Evolutionary conservation across 2,329 filamentous ascomycete species (phyloP).

Genomic region (Cordyceps fumosorosea): DNA sequence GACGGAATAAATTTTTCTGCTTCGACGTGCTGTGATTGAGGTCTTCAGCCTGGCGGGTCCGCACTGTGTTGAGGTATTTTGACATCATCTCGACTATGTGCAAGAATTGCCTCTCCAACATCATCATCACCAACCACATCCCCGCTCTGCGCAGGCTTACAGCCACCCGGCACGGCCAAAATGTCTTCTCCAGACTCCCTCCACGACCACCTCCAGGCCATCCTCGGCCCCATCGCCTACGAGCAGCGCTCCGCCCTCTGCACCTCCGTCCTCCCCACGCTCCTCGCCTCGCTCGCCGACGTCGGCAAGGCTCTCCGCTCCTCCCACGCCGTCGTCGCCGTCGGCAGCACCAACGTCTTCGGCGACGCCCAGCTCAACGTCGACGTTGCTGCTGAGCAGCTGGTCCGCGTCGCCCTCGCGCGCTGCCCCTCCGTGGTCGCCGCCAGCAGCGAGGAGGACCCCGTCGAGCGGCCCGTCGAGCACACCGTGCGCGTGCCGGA

Average conservation of each 20-base stretch:
- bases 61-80: slow-evolving; percentile 9
- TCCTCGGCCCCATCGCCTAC: slow-evolving; percentile 19
- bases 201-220: slow-evolving; percentile 17
- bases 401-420: slow-evolving; percentile 39
- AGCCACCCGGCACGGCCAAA: not conserved
- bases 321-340: slow-evolving; percentile 39
- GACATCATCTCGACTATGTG: not conserved
- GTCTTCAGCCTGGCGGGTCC: not conserved
- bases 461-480: slow-evolving; percentile 36
- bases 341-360: slow-evolving; percentile 48
- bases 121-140: not conserved
- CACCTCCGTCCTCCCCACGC: slow-evolving; percentile 40
- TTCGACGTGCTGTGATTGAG: not conserved
- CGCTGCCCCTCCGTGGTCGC: slow-evolving; percentile 39
- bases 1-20: not conserved
- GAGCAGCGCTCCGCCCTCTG: slow-evolving; percentile 27
- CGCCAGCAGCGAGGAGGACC: slow-evolving; percentile 56
- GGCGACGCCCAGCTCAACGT: slow-evolving; percentile 56
- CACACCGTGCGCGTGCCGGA: slow-evolving; percentile 11
- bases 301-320: slow-evolving; percentile 39
- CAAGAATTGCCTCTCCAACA: too few relatives aligned
- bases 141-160: not conserved
- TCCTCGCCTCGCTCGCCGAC: slow-evolving; percentile 38
- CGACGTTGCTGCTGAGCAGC: slow-evolving; percentile 44
- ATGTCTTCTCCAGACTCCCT: not conserved